Evolutionary conservation across 2,329 filamentous ascomycete genomes (phyloP).

Genomic region (Xylaria hypoxylon): DNA sequence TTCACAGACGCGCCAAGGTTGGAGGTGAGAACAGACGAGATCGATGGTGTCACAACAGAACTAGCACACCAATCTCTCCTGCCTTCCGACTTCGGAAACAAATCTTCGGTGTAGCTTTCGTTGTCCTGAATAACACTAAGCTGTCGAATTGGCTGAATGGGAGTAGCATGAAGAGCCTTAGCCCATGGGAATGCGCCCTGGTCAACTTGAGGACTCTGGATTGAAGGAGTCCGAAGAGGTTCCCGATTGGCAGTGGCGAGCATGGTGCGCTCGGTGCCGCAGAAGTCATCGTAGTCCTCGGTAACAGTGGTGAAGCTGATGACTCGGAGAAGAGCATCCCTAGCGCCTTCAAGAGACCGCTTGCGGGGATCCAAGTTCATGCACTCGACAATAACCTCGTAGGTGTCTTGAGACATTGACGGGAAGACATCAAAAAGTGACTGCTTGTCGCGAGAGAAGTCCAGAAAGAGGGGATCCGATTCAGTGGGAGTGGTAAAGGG

Average conservation of each 20-base stretch:
- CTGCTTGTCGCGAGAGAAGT: constrained; percentile 93
- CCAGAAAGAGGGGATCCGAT: constrained; percentile 91
- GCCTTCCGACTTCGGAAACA: constrained; percentile 83
- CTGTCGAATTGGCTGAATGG: constrained; percentile 78
- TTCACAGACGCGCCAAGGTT: constrained; percentile 84
- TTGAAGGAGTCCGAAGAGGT: constrained; percentile 92
- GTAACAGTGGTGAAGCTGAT: constrained; percentile 95
- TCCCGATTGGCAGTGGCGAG: constrained; percentile 91
- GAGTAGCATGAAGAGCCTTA: constrained; percentile 83
- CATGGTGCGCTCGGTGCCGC: constrained; percentile 80
- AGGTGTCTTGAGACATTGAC: constrained; percentile 98
- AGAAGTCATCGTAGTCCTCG: constrained; percentile 93
- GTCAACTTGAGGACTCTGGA: constrained; percentile 86
- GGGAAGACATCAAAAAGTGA: constrained; percentile 98
- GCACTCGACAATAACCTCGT: constrained; percentile 89
- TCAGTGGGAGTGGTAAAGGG: constrained; percentile 92
- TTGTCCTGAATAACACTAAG: constrained; percentile 88
- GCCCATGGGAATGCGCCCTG: constrained; percentile 93
- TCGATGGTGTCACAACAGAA: constrained; percentile 80
- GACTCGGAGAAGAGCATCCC: constrained; percentile 80
- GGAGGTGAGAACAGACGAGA: constrained; percentile 87
- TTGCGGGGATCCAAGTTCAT: constrained; percentile 91
- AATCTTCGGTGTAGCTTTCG: constrained; percentile 82
- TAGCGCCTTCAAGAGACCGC: constrained; percentile 82
- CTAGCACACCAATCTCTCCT: constrained; percentile 82